Base-by-base conservation (phyloP, 305 asterid species). In the Fraxinus sp. region DNA sequence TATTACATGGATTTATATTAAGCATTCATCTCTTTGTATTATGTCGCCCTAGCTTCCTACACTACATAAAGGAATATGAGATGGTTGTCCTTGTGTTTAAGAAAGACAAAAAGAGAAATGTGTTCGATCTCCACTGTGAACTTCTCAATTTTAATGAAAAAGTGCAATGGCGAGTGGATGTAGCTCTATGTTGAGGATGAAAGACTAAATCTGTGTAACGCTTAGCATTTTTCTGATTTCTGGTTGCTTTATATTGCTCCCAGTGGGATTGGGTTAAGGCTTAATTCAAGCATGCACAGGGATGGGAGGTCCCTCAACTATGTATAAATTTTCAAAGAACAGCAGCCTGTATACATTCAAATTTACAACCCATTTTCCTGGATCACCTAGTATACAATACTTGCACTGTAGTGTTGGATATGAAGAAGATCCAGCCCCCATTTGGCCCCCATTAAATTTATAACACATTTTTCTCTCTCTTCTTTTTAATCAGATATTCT, bases 361-460 rank as follows among this genome's bases (percentile, higher is more conserved):
- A 26, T 39, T 76, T 13, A 24, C 30, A 59, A 11, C 30, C 37
- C 24, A 35, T 49, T 28, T 62, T 22, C 57, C 10, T 32, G 22
- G 79, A 8, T n/a, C 9, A 20, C 77, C 13, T 30, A 30, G 81
- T 35, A 28, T 32, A 77, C 46, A 28, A 62, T 30, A 66, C 26
- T 85, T 28, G 55, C 79, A 80, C 28, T 24, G 20, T 36, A 52
- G 62, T n/a, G 24, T 16, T 46, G 75, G 71, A 46, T 75, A 46
- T 39, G 33, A 3, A 66, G 41, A 52, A 5, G 43, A 20, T 11
- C 49, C 52, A 43, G 52, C 16, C 52, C 52, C 4, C 49, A 3
- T 10, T 41, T 41, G 14, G 49, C 49, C 49, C 49, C 52, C 52
- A 43, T 43, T 43, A 43, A 43, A 43, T 43, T 10, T 10, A 43